A percentile compares a stretch with the other conserved stretches of the same genome.
Evolutionary conservation across 495 filamentous ascomycete genomes (phyloP).

Genomic region (Hypoxylon cercidicola): DNA sequence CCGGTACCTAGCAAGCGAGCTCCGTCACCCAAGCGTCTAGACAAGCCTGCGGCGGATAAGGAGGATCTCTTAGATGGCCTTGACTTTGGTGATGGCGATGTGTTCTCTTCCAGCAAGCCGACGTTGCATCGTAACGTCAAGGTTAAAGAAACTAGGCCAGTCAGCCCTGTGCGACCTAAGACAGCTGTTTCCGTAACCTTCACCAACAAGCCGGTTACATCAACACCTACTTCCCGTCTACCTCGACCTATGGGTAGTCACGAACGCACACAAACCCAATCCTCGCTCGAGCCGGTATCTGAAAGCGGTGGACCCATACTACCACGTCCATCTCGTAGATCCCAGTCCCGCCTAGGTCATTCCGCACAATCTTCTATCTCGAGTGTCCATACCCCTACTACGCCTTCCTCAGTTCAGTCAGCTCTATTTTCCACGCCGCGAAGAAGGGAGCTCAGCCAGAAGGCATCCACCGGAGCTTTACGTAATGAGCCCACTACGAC

Average conservation of each 20-base stretch:
- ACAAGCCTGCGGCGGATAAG: slow-evolving; percentile 57
- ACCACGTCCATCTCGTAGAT: slow-evolving; percentile 58
- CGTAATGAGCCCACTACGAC: slow-evolving; percentile 72
- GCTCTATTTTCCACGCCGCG: slow-evolving; percentile 66
- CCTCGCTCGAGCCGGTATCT: slow-evolving; percentile 91
- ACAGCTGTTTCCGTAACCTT: slow-evolving; percentile 89
- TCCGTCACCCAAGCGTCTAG: slow-evolving; percentile 18
- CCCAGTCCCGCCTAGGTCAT: slow-evolving; percentile 74
- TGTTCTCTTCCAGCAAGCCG: slow-evolving; percentile 80
- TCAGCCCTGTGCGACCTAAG: slow-evolving; percentile 72
- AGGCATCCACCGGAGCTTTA: slow-evolving; percentile 63
- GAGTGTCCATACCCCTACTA: slow-evolving; percentile 65
- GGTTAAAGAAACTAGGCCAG: slow-evolving; percentile 73
- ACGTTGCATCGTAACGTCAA: slow-evolving; percentile 95
- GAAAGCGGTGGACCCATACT: slow-evolving; percentile 83
- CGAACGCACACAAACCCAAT: slow-evolving; percentile 70
- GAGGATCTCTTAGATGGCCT: slow-evolving; percentile 90
- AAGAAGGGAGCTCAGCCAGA: slow-evolving; percentile 67
- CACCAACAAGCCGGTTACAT: slow-evolving; percentile 71
- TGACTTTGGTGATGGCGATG: slow-evolving; percentile 84
- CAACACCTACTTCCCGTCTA: slow-evolving; percentile 54
- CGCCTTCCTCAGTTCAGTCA: slow-evolving; percentile 64
- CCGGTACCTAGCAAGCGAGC: slow-evolving; percentile 38
- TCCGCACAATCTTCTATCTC: slow-evolving; percentile 72
- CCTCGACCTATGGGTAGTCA: slow-evolving; percentile 72